Conservation (phyloP, 2,329 filamentous ascomycete genomes). For the Macrophomina phaseolina region DNA sequence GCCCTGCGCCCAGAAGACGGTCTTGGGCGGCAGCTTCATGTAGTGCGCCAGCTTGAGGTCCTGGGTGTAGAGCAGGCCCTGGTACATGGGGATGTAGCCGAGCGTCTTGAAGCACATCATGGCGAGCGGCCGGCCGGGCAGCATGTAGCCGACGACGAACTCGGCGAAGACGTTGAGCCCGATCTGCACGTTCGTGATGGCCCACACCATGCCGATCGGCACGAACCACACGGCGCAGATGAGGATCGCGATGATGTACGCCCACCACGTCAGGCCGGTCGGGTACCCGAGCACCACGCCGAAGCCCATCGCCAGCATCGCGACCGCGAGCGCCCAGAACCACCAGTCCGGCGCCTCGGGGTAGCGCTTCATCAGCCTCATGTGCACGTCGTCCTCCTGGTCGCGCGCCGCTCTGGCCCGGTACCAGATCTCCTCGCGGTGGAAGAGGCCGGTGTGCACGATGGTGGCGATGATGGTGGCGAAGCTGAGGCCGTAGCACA, state of each 20-base stretch:
- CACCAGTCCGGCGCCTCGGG: constrained; percentile 63
- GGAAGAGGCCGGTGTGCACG: constrained; percentile 56
- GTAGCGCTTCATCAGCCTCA: constrained; percentile 63
- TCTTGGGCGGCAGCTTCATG: constrained; percentile 56
- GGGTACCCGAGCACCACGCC: constrained; percentile 60
- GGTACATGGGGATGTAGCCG: constrained; percentile 35
- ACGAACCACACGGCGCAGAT: constrained; percentile 59
- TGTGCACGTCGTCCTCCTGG: constrained; percentile 60
- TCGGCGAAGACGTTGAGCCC: constrained; percentile 59
- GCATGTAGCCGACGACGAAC: constrained; percentile 71
- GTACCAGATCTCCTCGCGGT: constrained; percentile 41
- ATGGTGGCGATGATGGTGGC: constrained; percentile 41
- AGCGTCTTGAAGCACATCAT: constrained; percentile 61
- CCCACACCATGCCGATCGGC: constrained; percentile 33
- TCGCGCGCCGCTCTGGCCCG: constrained; percentile 58
- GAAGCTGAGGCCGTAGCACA: constrained; percentile 47
- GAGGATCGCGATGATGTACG: constrained; percentile 68
- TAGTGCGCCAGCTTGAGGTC: constrained; percentile 41
- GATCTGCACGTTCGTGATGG: constrained; percentile 25
- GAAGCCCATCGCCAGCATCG: constrained; percentile 58
- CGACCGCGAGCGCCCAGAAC: constrained; percentile 55
- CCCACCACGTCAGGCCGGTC: constrained; percentile 75
- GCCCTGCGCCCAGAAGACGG: constrained; percentile 58
- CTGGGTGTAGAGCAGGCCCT: constrained; percentile 27
- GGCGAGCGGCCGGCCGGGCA: constrained; percentile 65